Evolutionary conservation across 805 yeast species (phyloP), one percentile per base, ranked within the genome.

Genomic region (Lipomyces lipofer): DNA sequence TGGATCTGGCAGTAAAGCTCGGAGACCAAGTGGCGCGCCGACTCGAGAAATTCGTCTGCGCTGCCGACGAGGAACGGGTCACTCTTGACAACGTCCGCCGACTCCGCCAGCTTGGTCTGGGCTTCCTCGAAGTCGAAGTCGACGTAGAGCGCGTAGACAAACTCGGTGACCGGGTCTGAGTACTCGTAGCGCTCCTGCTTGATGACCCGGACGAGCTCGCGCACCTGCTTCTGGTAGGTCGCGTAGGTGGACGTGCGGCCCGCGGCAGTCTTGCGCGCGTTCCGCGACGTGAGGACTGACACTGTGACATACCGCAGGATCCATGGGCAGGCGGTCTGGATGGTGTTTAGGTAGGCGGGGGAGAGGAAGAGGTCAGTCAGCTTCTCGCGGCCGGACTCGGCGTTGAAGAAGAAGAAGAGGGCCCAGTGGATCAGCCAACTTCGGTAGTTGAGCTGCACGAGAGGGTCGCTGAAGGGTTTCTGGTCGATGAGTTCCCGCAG

Each of bases 261-360:
- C 43, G 63, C 64, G 43, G 54, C 50, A 50, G 60, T 27, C 27
- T 51, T 45, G 36, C 57, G 49, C 4, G 49, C 66, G 10, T 56
- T 45, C 43, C 71, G 68, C 13, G 76, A 69, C 13, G 74, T 66
- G 42, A 75, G 71, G 49, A 82, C 83, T n/a, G 85, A 84, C 27
- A 80, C 85, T 24, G 81, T 78, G 51, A 84, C 68, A 66, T 84
- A 84, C 64, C 88, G 77, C 60, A 83, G 68, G 47, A 84, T 72
- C 89, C 89, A 84, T 19, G 88, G 89, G 65, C 84, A 78, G 7
- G 85, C 75, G 29, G 86, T 85, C 70, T 84, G 88, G 66, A 84
- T 83, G 2, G 87, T 78, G 54, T 83, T 79, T 56, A 84, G 69
- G 67, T 82, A 82, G 6, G 84, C 79, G 3, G 84, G 77, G 15